Base-by-base conservation (phyloP, 2,329 filamentous ascomycete genomes). In the Aureobasidium lini region DNA sequence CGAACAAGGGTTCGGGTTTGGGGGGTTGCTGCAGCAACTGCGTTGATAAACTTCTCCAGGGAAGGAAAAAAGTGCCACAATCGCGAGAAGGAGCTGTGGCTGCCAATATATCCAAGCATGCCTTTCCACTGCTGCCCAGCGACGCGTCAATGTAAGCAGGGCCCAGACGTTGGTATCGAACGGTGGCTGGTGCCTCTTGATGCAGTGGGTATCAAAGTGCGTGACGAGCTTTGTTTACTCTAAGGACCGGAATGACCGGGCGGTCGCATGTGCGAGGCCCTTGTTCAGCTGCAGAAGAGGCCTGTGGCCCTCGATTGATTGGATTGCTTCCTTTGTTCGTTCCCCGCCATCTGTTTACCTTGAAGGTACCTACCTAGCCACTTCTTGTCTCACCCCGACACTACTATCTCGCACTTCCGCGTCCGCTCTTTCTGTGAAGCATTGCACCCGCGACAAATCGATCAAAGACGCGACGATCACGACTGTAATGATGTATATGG, bases 151-250 rank as follows among this genome's bases (percentile, higher is more conserved):
- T 48, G 48, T 16, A 23, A 39, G 15, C 54, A 57, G 43, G 54
- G 54, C 29, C 54, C 28, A 57, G 54, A 48, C 54, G 54, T 57
- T 57, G 54, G 34, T 48, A 39, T 39, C 54, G 23, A 57, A 57
- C 54, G 54, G 54, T 57, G 54, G 54, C 54, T 57, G 54, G 54
- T 57, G 54, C 43, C 43, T 37, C n/a, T 48, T 4, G 15, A 23
- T 44, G 31, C n/a, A 13, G 40, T 46, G 39, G 16, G 32, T 47
- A 47, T 31, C 34, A 23, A 13, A 36, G 36, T 57, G 54, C 31
- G 54, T 57, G 54, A 57, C 54, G 54, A 47, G 42, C 54, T 47
- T 57, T 57, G 54, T 57, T 57, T 57, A 57, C 54, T 57, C 42
- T 47, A 34, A 40, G 42, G 18, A 43, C 43, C 54, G 54, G 54